Base-by-base conservation (phyloP, 441 rosid species). In the Omphalea diandra region DNA sequence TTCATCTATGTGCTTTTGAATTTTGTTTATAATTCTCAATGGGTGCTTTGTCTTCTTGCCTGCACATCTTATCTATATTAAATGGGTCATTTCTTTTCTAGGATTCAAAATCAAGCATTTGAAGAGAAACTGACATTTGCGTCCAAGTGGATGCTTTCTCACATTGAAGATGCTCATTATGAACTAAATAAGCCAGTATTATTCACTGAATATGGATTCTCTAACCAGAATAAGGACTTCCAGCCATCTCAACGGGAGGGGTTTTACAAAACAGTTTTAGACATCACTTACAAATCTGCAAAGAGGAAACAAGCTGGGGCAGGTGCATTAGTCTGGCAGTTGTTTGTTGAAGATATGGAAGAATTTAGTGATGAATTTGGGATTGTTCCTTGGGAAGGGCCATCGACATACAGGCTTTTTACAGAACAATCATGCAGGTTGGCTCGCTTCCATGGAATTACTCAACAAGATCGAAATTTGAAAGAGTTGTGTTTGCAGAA, bases 261-360 rank as follows among this genome's bases (percentile, higher is more conserved):
- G 67, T 81, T 89, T 70, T 87, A 85, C 82, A 73, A 74, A 77
- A 80, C 83, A 1, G 73, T 94, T 50, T 75, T 76, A 1, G 90
- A 88, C 76, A 78, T 83, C 57, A 72, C 84, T 38, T 83, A 85
- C 59, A 86, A 83, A 67, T 92, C 97, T 15, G 91, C 96, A 0
- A 86, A 84, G 83, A 81, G 84, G 73, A 84, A 77, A 29, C 78
- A 86, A 74, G 74, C 97, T 1, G 99, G 96, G n/a, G 94, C 88
- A 10, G 98, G 99, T 20, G 83, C 97, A 40, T 61, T 92, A 58
- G 59, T 89, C 64, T 92, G 98, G 99, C 99, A 90, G 72, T 81
- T 86, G 31, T 67, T 92, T 29, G 85, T 88, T 4, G 78, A 86
- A 73, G 97, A 89, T 79, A 92, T 88, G 93, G 94, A 87, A 70